phyloP scores from a whole-genome alignment of 1,139 yeast species.

The Kodamaea arcana region DNA sequence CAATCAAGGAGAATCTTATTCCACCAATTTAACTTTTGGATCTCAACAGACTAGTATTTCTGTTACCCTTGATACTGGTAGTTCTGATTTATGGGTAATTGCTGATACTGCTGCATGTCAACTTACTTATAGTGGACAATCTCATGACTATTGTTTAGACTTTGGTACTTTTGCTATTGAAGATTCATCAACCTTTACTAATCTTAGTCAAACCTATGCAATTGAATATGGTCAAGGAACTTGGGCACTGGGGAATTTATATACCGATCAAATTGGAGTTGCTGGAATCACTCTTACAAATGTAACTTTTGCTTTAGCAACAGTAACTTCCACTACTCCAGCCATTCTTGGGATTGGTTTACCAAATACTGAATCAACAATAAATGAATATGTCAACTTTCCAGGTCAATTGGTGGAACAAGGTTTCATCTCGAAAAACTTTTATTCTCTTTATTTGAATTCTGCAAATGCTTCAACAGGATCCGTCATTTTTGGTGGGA shows the following conservation, averaged over 20 bases:
- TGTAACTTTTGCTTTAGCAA: slow-evolving; percentile 14
- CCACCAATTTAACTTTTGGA: slow-evolving; percentile 8
- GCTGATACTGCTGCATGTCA: slow-evolving; percentile 5
- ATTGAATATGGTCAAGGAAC: slow-evolving; percentile 11
- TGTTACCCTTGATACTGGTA: slow-evolving; percentile 18
- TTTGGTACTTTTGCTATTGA: slow-evolving; percentile 10
- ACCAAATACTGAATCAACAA: slow-evolving; percentile 9
- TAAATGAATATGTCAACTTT: slow-evolving; percentile 15
- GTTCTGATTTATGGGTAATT: slow-evolving; percentile 19
- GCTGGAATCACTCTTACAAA: slow-evolving; percentile 2
- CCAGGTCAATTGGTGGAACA: slow-evolving; percentile 17
- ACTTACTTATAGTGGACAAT: slow-evolving; percentile 1
- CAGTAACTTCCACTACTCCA: slow-evolving; percentile 5
- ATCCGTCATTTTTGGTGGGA: slow-evolving; percentile 18
- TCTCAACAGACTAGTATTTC: slow-evolving; percentile 7
- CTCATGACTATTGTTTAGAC: slow-evolving; percentile 3
- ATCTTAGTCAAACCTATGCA: slow-evolving; percentile 7
- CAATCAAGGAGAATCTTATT: slow-evolving; percentile 4
- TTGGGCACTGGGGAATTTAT: slow-evolving; percentile 8
- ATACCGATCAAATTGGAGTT: slow-evolving; percentile 6
- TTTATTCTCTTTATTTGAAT: slow-evolving; percentile 20
- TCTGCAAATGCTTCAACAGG: slow-evolving; percentile 12
- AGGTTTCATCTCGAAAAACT: slow-evolving; percentile 16
- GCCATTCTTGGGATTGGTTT: slow-evolving; percentile 20
- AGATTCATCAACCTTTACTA: slow-evolving; percentile 7